Evolutionary conservation across 495 filamentous ascomycete species (phyloP).

Genomic region (Hypoxylon crocopeplum): DNA sequence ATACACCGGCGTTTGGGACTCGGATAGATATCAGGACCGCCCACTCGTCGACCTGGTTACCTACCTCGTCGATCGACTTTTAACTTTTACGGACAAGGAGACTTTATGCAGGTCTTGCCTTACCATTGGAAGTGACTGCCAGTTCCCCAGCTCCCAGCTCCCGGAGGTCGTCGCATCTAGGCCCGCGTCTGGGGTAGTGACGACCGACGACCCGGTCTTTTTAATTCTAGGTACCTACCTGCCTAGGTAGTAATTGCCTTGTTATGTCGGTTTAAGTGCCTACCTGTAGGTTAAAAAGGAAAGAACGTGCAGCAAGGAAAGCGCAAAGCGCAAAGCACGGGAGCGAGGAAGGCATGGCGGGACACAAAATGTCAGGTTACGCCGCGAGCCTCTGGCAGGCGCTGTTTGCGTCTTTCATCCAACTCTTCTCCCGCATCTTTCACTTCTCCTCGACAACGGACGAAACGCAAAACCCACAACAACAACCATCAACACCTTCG

Average conservation of each 20-base stretch:
- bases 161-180: too few relatives aligned
- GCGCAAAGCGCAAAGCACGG: slow-evolving; percentile 7
- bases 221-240: not conserved
- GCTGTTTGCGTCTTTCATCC: slow-evolving; percentile 44
- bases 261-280: too few relatives aligned
- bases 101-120: not conserved
- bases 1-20: too few relatives aligned
- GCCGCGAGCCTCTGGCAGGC: slow-evolving; percentile 40
- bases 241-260: not conserved
- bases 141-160: not conserved
- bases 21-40: too few relatives aligned
- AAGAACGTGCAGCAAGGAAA: not conserved
- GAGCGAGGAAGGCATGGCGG: slow-evolving; percentile 39
- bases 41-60: too few relatives aligned
- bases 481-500: slow-evolving; percentile 1
- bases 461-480: slow-evolving; percentile 5
- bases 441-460: slow-evolving; percentile 27
- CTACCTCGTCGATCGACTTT: too few relatives aligned
- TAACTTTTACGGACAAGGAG: not conserved
- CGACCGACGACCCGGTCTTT: not conserved
- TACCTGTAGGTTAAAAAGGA: not conserved
- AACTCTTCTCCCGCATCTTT: slow-evolving; percentile 38
- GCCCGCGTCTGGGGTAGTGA: too few relatives aligned
- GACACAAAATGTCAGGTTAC: slow-evolving; percentile 46
- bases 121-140: not conserved